These are phyloP conservation scores for Pisolithus sp. DNA, from an alignment of 768 basidiomycete species.

Conservation along the genomic window DNA sequence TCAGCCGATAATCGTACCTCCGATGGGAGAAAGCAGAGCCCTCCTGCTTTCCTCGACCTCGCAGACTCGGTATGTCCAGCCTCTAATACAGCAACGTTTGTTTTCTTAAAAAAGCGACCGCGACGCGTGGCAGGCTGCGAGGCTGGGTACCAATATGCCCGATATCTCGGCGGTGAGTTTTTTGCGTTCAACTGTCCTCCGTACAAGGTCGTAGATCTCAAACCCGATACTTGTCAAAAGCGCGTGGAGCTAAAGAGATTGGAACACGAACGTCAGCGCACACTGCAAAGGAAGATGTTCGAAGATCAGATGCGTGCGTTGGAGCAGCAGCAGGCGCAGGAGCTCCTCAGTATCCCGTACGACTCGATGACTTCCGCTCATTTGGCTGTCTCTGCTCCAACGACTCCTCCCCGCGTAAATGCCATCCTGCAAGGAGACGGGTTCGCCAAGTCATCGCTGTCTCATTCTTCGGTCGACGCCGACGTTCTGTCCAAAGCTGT, in stretches of 20 bases:
- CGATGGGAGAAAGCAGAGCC: constrained; percentile 77
- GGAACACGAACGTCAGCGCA: constrained; percentile 81
- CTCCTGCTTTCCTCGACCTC: constrained; percentile 88
- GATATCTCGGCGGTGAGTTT: constrained; percentile 76
- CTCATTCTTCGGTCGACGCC: constrained; percentile 50
- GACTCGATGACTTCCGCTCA: constrained; percentile 54
- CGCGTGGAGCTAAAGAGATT: constrained; percentile 87
- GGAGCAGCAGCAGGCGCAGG: constrained; percentile 86
- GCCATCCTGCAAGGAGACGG: constrained; percentile 59
- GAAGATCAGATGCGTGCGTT: constrained; percentile 95
- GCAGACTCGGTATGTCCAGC: constrained; percentile 74
- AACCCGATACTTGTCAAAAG: constrained; percentile 30
- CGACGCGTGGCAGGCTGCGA: constrained; percentile 52
- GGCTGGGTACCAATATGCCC: constrained; percentile 80
- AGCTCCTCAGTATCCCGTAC: constrained; percentile 70
- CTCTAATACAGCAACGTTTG: constrained; percentile 3
- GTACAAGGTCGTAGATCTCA: not conserved
- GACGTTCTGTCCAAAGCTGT: constrained; percentile 66
- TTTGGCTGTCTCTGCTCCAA: constrained; percentile 83
- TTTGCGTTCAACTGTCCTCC: not conserved
- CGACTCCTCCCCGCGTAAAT: constrained; percentile 78
- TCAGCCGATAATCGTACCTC: constrained; percentile 66
- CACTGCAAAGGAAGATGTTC: constrained; percentile 80
- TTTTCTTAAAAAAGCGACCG: constrained; percentile 4
- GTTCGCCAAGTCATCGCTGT: constrained; percentile 35